These are phyloP conservation scores for Microglena sp. DNA, from an alignment of 139 green algal genomes.

Conservation along the genomic window DNA sequence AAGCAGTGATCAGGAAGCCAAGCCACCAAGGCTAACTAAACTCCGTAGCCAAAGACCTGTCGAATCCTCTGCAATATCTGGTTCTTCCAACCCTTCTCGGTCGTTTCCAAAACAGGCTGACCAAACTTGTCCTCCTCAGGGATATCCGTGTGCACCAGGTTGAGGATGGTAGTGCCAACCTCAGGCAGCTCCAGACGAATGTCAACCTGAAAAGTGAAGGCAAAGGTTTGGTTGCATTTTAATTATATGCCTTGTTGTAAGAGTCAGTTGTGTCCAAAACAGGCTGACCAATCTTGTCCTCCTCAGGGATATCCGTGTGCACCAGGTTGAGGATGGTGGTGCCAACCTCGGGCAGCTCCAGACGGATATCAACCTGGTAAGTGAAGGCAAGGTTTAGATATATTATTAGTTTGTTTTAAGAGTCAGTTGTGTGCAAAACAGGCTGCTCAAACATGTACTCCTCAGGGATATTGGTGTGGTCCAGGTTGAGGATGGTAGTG, in stretches of 20 bases:
- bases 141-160: conserved; percentile 6
- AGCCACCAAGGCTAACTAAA: too few relatives aligned
- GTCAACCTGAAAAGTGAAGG: too few relatives aligned
- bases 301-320: conserved; percentile 7
- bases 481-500: not conserved
- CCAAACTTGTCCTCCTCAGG: conserved; percentile 10
- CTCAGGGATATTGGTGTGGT: conserved; percentile 8
- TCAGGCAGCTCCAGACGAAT: too few relatives aligned
- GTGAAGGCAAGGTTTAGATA: too few relatives aligned
- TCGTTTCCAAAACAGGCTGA: conserved; percentile 2
- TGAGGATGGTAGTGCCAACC: conserved; percentile 12
- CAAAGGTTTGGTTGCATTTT: too few relatives aligned
- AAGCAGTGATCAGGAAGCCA: too few relatives aligned
- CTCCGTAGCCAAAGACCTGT: too few relatives aligned
- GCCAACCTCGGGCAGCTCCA: too few relatives aligned
- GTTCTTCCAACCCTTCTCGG: conserved; percentile 5
- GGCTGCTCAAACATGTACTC: conserved; percentile 10
- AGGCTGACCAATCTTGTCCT: conserved; percentile 9
- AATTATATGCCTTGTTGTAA: too few relatives aligned
- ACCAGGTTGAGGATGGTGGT: conserved; percentile 1
- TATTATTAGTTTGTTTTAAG: too few relatives aligned
- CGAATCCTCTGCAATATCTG: conserved; percentile 5
- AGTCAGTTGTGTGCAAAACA: conserved; percentile 2
- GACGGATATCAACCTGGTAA: too few relatives aligned
- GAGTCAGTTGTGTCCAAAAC: conserved; percentile 5